Base-by-base conservation (phyloP, 1,139 yeast species). In the Scheffersomyces lignicola region DNA sequence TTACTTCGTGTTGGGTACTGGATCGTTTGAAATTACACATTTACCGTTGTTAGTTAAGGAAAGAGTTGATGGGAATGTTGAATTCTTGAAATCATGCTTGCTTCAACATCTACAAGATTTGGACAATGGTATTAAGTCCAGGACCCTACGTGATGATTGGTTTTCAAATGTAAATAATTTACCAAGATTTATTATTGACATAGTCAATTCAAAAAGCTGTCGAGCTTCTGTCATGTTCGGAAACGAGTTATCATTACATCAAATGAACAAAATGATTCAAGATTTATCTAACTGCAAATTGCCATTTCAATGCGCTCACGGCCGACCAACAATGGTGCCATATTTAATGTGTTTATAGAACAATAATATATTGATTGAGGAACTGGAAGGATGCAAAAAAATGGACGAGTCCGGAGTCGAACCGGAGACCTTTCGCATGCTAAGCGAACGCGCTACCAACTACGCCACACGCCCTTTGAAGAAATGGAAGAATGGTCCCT, bases 281-380 rank as follows among this genome's bases (percentile, higher is more conserved):
- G 43, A 58, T 2, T 61, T 87, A 17, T 47, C 65, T 0, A 27
- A 39, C 3, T 86, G 95, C 49, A 49, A 58, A 12, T 56, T 71
- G 11, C 95, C 96, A 0, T 83, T 85, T 44, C 80, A 76, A 38
- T 88, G 96, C 64, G 96, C 96, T 0, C 96, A 88, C 56, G 96
- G 96, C 0, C 57, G 96, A 35, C 95, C 95, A 0, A 75, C 90
- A 0, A 58, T 83, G 10, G 73, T 79, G 0, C 90, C 94, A 0
- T 33, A 7, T n/a, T 12, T 26, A 14, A 26, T 7, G 16, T 12
- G 11, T 26, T 26, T 26, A 16, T 26, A 26, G 29, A 26, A 6
- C 18, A 26, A 23, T 11, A 23, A 9, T 23, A 23, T 7, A 6
- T 20, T 20, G 8, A 20, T 20, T 20, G 9, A 8, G 23, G 9